These are phyloP conservation scores for Lactifluus piperatus DNA, from an alignment of 768 basidiomycete genomes.

Conservation along the genomic window DNA sequence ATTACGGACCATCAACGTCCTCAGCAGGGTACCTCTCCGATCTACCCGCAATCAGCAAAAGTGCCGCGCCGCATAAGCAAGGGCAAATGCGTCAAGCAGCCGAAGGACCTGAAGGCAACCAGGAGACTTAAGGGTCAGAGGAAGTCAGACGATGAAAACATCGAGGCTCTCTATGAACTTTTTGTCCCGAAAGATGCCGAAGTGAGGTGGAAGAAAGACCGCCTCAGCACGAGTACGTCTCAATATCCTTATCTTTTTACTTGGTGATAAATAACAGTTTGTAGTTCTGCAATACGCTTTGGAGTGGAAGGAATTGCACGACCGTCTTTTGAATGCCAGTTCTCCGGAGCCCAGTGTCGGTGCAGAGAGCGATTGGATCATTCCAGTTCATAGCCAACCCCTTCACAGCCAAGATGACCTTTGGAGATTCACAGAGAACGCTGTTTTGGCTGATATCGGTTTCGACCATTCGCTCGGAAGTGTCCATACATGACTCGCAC, in stretches of 20 bases:
- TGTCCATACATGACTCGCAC: neutral
- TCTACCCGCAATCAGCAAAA: neutral
- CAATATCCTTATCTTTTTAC: too few relatives aligned
- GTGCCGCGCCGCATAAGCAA: neutral
- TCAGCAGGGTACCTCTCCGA: neutral
- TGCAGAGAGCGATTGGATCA: neutral
- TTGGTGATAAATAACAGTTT: neutral
- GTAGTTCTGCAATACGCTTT: constrained; percentile 1
- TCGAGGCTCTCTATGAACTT: neutral
- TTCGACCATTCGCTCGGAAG: neutral
- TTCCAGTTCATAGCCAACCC: neutral
- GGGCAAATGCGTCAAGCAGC: neutral
- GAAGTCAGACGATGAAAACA: neutral
- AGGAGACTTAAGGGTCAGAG: constrained; percentile 3
- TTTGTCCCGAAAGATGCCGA: constrained; percentile 1
- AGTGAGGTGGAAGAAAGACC: constrained; percentile 8
- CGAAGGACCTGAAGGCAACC: constrained; percentile 5
- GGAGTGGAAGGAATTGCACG: neutral
- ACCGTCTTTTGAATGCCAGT: neutral
- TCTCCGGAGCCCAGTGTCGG: neutral
- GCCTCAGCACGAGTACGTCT: constrained; percentile 4
- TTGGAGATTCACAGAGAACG: neutral
- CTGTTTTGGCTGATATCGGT: neutral
- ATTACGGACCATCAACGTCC: neutral
- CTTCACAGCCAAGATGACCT: neutral